Percentiles rank a stretch among this genome's conserved stretches.
These are phyloP conservation scores for Peronospora belbahrii DNA, from an alignment of 352 stramenopile species.

Conservation along the genomic window DNA sequence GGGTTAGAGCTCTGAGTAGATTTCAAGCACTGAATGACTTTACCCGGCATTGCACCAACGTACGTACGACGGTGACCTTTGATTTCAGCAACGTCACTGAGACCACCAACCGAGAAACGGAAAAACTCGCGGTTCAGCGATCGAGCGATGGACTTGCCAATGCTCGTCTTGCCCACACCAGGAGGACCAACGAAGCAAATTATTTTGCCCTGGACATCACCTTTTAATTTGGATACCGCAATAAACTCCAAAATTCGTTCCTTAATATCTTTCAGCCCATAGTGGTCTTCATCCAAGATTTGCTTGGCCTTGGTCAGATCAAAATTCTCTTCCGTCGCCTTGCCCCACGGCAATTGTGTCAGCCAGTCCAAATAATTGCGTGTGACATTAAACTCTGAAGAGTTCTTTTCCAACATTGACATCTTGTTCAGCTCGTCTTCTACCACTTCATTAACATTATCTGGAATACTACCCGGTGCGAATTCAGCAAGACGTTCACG, in stretches of 20 bases:
- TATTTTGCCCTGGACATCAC: constrained; percentile 96
- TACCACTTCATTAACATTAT: constrained; percentile 89
- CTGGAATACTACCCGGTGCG: constrained; percentile 52
- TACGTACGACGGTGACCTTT: constrained; percentile 98
- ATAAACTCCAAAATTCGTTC: constrained; percentile 99
- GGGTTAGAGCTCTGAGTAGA: constrained; percentile 93
- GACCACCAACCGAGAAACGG: constrained; percentile 95
- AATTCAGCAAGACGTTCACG: constrained; percentile 78
- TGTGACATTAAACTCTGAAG: constrained; percentile 97
- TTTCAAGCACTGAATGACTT: constrained; percentile 99
- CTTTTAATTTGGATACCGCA: constrained; percentile 95
- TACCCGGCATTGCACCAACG: constrained; percentile 97
- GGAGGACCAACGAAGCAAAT: constrained; percentile 94
- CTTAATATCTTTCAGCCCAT: constrained; percentile 97
- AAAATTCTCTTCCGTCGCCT: constrained; percentile 94
- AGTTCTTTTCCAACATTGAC: constrained; percentile 96
- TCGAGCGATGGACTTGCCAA: constrained; percentile 94
- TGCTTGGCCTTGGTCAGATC: constrained; percentile 90
- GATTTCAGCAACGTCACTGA: constrained; percentile 97
- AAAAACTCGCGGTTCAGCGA: constrained; percentile 97
- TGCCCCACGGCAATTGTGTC: constrained; percentile 95
- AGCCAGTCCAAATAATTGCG: constrained; percentile 99
- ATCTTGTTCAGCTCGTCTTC: constrained; percentile 98
- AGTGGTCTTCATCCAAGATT: constrained; percentile 96
- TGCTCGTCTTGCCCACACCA: constrained; percentile 91